A percentile compares a stretch with the other conserved stretches of the same genome.
Evolutionary conservation across 2,329 filamentous ascomycete genomes (phyloP).

Genomic region (Chalaropsis ovoidea): DNA sequence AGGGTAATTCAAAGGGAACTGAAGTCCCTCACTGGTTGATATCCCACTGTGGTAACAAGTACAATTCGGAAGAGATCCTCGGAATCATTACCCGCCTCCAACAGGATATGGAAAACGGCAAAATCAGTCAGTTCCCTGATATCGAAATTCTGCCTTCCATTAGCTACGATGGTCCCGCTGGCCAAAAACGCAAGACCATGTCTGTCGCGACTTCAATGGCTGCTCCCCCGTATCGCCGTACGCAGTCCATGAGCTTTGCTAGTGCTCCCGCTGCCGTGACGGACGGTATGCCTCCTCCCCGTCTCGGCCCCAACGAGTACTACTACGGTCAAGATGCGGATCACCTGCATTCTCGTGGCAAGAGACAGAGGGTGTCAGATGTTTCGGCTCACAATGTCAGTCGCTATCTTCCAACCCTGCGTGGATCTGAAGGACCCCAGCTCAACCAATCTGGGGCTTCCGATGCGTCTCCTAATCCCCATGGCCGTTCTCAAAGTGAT

Average conservation of each 20-base stretch:
- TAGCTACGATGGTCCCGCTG: slow-evolving; percentile 24
- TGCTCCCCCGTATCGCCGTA: slow-evolving; percentile 28
- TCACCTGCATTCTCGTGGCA: slow-evolving; percentile 19
- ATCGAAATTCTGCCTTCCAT: slow-evolving; percentile 51
- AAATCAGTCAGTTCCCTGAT: slow-evolving; percentile 43
- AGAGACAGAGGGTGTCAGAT: slow-evolving; percentile 22
- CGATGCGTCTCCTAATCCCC: slow-evolving; percentile 12
- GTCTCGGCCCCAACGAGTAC: slow-evolving; percentile 16
- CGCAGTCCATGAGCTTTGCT: slow-evolving; percentile 32
- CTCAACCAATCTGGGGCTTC: neutral
- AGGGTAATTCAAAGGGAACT: slow-evolving; percentile 33
- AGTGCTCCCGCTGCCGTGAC: slow-evolving; percentile 15
- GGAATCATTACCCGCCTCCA: slow-evolving; percentile 40
- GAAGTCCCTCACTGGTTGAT: slow-evolving; percentile 44
- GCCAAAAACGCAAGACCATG: slow-evolving; percentile 24
- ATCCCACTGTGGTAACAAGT: slow-evolving; percentile 38
- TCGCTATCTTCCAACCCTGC: slow-evolving; percentile 21
- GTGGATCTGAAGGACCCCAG: slow-evolving; percentile 16
- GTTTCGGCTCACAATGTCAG: slow-evolving; percentile 21
- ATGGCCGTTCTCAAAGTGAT: slow-evolving; percentile 24
- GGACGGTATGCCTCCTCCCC: slow-evolving; percentile 23
- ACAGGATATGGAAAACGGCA: slow-evolving; percentile 37
- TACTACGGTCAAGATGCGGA: slow-evolving; percentile 20
- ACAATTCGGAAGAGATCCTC: slow-evolving; percentile 40
- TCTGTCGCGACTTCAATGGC: slow-evolving; percentile 16